Conservation (phyloP, 306 rosid genomes). For the Purshia tridentata region DNA sequence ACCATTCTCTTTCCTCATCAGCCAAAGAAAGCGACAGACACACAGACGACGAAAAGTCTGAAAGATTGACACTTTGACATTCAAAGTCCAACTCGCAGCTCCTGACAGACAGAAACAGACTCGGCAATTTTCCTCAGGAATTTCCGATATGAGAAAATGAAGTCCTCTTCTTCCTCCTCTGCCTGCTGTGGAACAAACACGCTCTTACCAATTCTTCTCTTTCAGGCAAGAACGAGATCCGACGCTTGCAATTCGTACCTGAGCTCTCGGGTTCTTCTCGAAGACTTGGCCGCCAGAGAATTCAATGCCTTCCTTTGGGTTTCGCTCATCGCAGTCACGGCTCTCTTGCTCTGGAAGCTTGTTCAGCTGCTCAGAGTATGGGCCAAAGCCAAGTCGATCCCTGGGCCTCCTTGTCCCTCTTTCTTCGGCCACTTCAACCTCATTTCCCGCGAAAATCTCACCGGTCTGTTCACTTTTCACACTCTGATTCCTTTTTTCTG, state of each 20-base stretch:
- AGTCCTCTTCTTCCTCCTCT: slow-evolving; percentile 16
- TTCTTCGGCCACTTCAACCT: slow-evolving; percentile 57
- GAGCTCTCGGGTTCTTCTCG: slow-evolving; percentile 37
- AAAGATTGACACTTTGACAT: too few species aligned
- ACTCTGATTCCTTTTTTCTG: not conserved
- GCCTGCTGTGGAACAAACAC: slow-evolving; percentile 22
- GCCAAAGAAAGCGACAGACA: too few species aligned
- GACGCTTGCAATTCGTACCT: slow-evolving; percentile 9
- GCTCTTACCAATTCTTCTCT: slow-evolving; percentile 43
- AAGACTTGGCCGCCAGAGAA: slow-evolving; percentile 56
- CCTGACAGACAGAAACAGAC: too few species aligned
- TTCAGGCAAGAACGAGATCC: slow-evolving; percentile 21
- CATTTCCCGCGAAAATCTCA: slow-evolving; percentile 47
- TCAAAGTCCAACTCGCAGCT: too few species aligned
- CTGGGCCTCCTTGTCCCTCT: slow-evolving; percentile 62
- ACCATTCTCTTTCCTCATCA: too few species aligned
- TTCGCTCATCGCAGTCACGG: slow-evolving; percentile 44
- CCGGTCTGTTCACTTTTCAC: slow-evolving; percentile 31
- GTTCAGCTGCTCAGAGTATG: slow-evolving; percentile 41
- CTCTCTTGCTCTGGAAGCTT: slow-evolving; percentile 42
- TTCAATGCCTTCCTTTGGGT: slow-evolving; percentile 78
- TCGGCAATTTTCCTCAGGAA: too few species aligned
- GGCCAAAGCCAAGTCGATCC: slow-evolving; percentile 43
- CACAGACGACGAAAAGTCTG: too few species aligned
- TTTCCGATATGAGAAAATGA: slow-evolving; percentile 49